Base-by-base conservation (phyloP, 2,329 filamentous ascomycete species). In the Penicillium occitanis region DNA sequence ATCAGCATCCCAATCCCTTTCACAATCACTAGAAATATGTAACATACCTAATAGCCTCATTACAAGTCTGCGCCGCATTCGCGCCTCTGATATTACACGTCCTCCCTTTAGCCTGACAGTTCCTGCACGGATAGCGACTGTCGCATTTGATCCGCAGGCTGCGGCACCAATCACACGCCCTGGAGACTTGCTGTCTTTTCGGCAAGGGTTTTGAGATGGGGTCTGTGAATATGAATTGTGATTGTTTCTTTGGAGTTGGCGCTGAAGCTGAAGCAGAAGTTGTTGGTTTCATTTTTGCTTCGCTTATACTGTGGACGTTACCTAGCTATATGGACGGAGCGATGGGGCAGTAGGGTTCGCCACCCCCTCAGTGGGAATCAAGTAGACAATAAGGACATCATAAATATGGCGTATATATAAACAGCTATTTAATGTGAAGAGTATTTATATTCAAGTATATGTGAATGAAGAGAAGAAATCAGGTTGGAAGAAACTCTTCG, bases 161-260 rank as follows among this genome's bases (percentile, higher is more conserved):
- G 30, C 65, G 65, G 44, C 65, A 66, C 65, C 53, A 58, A 28
- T 66, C 65, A 42, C 65, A 66, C 2, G 65, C 65, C 33, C 53
- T 50, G 3, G 65, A 42, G 5, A 66, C 65, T 46, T 66, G 65
- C 28, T 42, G 53, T 28, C 65, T 59, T 44, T 66, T 66, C 2
- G 65, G 64, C 30, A 48, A 13, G 1, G 64, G 64, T 28, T 50
- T 58, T 8, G 51, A 62, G 5, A 62, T 46, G 10, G 64, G 64
- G 19, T 50, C n/a, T 11, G 50, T 66, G 19, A 66, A 66, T 44
- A 57, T 42, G 7, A 58, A 37, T 53, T 64, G 62, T 14, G 37
- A 30, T 13, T 30, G 48, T 19, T 33, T 63, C 5, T 30, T 40
- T 4, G 19, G 17, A 8, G 60, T 1, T 5, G 60, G 5, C 7